Percentiles rank a stretch among this genome's conserved stretches.
phyloP scores from a whole-genome alignment of 2,329 filamentous ascomycete species.

The Simplicillium sp. region DNA sequence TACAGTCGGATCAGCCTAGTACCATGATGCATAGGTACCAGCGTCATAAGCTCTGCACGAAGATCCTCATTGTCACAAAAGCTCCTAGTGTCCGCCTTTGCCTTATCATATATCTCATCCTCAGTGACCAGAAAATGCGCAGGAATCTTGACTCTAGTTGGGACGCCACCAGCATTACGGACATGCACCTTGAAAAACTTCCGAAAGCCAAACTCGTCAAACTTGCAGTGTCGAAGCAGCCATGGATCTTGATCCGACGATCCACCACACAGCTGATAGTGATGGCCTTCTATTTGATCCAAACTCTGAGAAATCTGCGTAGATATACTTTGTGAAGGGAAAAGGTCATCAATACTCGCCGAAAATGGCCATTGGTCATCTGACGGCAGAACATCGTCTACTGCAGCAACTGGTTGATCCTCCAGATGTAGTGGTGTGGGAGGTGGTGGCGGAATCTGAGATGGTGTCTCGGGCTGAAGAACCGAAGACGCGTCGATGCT shows the following conservation, averaged over 20 bases:
- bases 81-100: too few relatives aligned
- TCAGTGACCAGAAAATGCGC: slow-evolving; percentile 15
- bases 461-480: too few relatives aligned
- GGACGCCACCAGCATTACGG: slow-evolving; percentile 26
- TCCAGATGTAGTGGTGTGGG: too few relatives aligned
- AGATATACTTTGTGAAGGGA: background rate
- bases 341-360: too few relatives aligned
- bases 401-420: too few relatives aligned
- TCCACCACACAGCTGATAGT: slow-evolving; percentile 18
- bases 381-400: too few relatives aligned
- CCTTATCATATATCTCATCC: slow-evolving; percentile 1
- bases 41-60: slow-evolving; percentile 1
- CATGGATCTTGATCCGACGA: slow-evolving; percentile 24
- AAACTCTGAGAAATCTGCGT: slow-evolving; percentile 12
- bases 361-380: too few relatives aligned
- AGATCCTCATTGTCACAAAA: background rate
- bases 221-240: slow-evolving; percentile 23
- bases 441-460: too few relatives aligned
- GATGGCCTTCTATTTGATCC: slow-evolving; percentile 18
- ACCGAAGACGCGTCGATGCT: too few relatives aligned
- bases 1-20: slow-evolving; percentile 6
- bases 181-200: slow-evolving; percentile 23
- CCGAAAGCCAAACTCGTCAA: slow-evolving; percentile 23
- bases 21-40: slow-evolving; percentile 5
- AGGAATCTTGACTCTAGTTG: slow-evolving; percentile 20